These are phyloP conservation scores for Carallia pectinifolia DNA, from an alignment of 345 rosid species.

Conservation along the genomic window DNA sequence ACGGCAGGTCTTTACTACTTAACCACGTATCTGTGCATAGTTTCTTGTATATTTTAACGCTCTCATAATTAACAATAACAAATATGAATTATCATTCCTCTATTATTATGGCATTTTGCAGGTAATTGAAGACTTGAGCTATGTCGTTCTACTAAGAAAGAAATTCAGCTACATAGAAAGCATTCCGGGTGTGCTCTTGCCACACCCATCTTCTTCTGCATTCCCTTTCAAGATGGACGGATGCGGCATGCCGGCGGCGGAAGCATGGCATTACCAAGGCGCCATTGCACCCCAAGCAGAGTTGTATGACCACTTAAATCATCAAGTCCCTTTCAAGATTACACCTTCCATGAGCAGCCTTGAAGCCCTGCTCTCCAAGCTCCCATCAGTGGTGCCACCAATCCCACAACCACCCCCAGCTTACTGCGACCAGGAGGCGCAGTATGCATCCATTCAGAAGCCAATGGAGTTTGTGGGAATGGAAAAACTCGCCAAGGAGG, in stretches of 20 bases:
- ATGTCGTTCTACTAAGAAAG: constrained; percentile 74
- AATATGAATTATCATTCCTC: neutral
- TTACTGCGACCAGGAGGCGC: constrained; percentile 10
- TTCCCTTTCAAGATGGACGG: constrained; percentile 53
- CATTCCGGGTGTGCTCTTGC: constrained; percentile 91
- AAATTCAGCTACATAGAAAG: constrained; percentile 91
- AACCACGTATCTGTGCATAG: no score
- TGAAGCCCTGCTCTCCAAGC: constrained; percentile 91
- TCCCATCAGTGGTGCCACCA: constrained; percentile 85
- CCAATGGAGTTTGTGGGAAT: neutral
- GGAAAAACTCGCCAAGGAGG: neutral
- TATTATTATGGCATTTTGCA: constrained; percentile 16
- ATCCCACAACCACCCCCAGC: neutral
- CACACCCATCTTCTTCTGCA: constrained; percentile 89
- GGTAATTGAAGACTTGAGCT: constrained; percentile 90
- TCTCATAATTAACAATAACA: neutral
- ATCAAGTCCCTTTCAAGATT: constrained; percentile 51
- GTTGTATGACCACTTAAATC: constrained; percentile 47
- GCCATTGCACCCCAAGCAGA: constrained; percentile 37
- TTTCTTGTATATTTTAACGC: no score
- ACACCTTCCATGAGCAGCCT: constrained; percentile 98
- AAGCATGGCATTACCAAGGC: constrained; percentile 56
- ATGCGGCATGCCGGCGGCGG: constrained; percentile 27
- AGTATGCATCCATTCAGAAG: neutral
- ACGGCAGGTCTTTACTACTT: no score